These are phyloP conservation scores for Glycine tomentella DNA, from an alignment of 306 rosid species.

Conservation along the genomic window DNA sequence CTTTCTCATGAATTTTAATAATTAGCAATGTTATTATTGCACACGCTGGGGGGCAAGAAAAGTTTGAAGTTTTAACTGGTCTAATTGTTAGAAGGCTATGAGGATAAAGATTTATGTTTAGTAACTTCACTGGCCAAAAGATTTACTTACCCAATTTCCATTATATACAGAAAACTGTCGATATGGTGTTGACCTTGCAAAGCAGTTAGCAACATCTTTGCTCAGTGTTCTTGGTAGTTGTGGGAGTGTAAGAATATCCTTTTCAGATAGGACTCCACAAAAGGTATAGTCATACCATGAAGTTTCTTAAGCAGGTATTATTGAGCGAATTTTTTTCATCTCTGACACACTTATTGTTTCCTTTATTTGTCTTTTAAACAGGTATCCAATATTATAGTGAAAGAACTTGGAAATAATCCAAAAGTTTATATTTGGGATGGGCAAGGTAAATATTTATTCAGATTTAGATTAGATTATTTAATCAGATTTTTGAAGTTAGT, in stretches of 20 bases:
- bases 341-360: constrained; percentile 16
- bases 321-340: not conserved
- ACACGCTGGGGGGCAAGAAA: not conserved
- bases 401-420: constrained; percentile 82
- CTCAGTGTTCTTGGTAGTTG: constrained; percentile 76
- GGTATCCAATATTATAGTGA: constrained; percentile 66
- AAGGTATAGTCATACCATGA: constrained; percentile 60
- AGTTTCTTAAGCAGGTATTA: constrained; percentile 10
- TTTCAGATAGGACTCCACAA: constrained; percentile 81
- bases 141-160: constrained; percentile 6
- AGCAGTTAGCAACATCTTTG: constrained; percentile 72
- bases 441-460: constrained; percentile 62
- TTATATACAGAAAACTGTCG: constrained; percentile 72
- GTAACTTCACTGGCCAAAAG: not conserved
- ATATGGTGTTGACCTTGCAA: constrained; percentile 86
- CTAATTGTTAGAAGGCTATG: not conserved
- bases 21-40: constrained; percentile 5
- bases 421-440: constrained; percentile 91
- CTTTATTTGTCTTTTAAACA: constrained; percentile 48
- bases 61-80: constrained; percentile 6
- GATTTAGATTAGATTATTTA: constrained; percentile 7
- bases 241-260: constrained; percentile 93
- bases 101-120: not conserved
- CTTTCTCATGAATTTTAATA: constrained; percentile 39
- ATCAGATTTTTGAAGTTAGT: constrained; percentile 1